Evolutionary conservation across 371 early-diverging fungal genomes (phyloP), one percentile per base, ranked within the genome.

Genomic region (Circinella minor): DNA sequence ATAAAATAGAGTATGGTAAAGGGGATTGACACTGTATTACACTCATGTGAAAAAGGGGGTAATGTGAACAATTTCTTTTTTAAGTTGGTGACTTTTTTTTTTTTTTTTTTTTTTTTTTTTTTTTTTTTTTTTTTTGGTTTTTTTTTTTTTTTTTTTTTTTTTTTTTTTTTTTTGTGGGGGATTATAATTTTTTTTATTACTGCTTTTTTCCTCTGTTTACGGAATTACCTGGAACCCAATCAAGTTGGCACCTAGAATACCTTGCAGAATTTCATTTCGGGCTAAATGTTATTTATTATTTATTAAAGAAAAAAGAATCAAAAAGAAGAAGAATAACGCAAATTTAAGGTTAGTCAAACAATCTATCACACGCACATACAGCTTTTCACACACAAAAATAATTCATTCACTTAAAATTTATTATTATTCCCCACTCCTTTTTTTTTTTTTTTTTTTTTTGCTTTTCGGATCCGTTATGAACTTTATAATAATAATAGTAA

Each of bases 181-280:
- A 3, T 15, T 11, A 3, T 47, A 27, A 27, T 27, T 27, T 27
- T 27, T 27, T 27, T 27, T 27, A 27, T 27, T 43, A 43, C 43
- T 43, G 43, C 43, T 43, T 43, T 43, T 11, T 6, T 13, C 8
- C 51, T 13, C 8, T 51, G 15, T 13, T 15, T 13, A 57, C 20
- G 57, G 20, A 8, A 17, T 38, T 69, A 81, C 91, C 86, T 98
- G 99, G 77, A 98, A 95, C 6, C 98, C 98, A 61, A 98, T 86
- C 61, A 96, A 87, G 69, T 94, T 94, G 48, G 98, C 88, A 34
- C 96, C 96, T n/a, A 99, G 85, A 60, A 99, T 84, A 17, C 99
- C 99, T 43, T 92, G 79, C 68, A 99, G 81, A 38, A 99, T 90
- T 74, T 98, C 95, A 51, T 91, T 91, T 63, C 98, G 92, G 55